These are phyloP conservation scores for Pythium vanterpoolii DNA, from an alignment of 352 stramenopile genomes.

Conservation along the genomic window DNA sequence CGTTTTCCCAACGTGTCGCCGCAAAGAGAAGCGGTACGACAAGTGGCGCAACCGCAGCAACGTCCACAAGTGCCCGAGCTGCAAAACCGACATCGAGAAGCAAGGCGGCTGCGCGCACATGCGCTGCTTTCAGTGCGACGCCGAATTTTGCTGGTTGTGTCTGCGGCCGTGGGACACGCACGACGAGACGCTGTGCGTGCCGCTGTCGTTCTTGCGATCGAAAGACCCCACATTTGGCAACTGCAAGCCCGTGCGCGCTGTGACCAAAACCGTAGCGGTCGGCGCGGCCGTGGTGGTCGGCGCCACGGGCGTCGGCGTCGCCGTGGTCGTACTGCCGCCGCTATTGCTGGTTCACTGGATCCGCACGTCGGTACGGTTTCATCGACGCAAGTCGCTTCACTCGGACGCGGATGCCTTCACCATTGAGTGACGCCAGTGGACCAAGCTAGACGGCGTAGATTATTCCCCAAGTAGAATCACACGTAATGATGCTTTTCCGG, in stretches of 20 bases:
- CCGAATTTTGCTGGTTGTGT: slow-evolving; percentile 84
- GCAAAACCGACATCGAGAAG: slow-evolving; percentile 76
- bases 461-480: not conserved
- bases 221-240: slow-evolving; percentile 62
- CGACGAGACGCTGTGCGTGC: slow-evolving; percentile 70
- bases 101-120: slow-evolving; percentile 84
- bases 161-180: slow-evolving; percentile 65
- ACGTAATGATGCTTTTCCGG: too few species aligned
- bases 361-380: slow-evolving; percentile 41
- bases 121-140: slow-evolving; percentile 82
- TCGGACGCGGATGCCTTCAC: slow-evolving; percentile 37
- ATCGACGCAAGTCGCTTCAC: slow-evolving; percentile 33
- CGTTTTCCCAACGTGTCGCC: slow-evolving; percentile 46
- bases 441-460: not conserved
- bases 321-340: slow-evolving; percentile 62
- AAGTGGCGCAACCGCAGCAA: slow-evolving; percentile 71
- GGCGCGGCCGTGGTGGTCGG: slow-evolving; percentile 46
- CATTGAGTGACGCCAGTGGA: slow-evolving; percentile 6
- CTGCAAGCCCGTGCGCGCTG: slow-evolving; percentile 56
- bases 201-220: slow-evolving; percentile 62
- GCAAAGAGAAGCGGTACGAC: slow-evolving; percentile 61
- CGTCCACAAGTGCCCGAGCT: slow-evolving; percentile 66
- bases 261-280: slow-evolving; percentile 69
- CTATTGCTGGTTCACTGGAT: slow-evolving; percentile 60
- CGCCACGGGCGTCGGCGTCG: slow-evolving; percentile 55